Percentiles rank a stretch among this genome's conserved stretches.
phyloP scores from a whole-genome alignment of 2,329 filamentous ascomycete species.

The Diaporthe vexans region DNA sequence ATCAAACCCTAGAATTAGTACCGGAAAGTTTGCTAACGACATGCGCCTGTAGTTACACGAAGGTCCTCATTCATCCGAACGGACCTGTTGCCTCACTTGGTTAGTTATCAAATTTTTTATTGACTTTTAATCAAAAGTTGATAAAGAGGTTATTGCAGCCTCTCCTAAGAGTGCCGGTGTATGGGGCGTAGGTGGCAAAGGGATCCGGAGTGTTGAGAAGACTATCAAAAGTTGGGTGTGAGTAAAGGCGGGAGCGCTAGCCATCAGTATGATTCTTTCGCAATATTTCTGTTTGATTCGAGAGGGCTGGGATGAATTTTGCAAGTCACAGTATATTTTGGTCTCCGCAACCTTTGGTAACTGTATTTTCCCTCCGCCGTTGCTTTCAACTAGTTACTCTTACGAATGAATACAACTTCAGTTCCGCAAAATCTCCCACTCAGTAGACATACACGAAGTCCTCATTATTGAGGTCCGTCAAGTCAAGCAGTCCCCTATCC shows the following conservation, averaged over 20 bases:
- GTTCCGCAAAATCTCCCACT: neutral
- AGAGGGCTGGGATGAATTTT: too few species aligned
- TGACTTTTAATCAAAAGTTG: neutral
- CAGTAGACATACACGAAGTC: conserved; percentile 71
- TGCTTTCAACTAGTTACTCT: neutral
- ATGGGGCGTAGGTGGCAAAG: conserved; percentile 15
- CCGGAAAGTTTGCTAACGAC: neutral
- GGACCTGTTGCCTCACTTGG: conserved; percentile 50
- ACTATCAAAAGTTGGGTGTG: conserved; percentile 23
- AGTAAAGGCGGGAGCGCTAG: neutral
- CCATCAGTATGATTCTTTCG: neutral
- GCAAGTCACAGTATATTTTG: neutral
- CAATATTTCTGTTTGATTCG: neutral
- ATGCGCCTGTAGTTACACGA: conserved; percentile 59
- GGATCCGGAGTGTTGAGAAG: conserved; percentile 9
- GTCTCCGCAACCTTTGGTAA: neutral
- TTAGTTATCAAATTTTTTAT: neutral
- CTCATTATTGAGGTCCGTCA: conserved; percentile 71
- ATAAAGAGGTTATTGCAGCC: neutral
- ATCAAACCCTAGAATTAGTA: neutral
- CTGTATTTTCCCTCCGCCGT: too few species aligned
- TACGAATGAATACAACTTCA: neutral
- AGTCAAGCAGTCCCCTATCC: conserved; percentile 63
- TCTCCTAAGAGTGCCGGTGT: neutral
- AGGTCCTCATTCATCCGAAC: conserved; percentile 77